Conservation (phyloP, 2,329 filamentous ascomycete genomes). For the Blastomyces gilchristii region DNA sequence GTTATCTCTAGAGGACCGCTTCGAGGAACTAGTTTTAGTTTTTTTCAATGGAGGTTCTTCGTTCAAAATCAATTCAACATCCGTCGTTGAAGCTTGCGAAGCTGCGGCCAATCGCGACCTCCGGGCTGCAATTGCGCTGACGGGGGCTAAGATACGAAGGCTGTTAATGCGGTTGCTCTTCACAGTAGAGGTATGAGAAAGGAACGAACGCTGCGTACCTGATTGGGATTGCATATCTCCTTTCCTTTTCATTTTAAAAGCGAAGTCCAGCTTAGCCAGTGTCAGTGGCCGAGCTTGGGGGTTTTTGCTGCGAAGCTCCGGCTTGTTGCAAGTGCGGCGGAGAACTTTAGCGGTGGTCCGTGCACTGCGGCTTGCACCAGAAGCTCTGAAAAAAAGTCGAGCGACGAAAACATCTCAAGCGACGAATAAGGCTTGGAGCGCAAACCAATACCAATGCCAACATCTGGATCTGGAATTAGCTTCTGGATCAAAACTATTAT, state of each 20-base stretch:
- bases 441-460: neutral
- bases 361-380: conserved; percentile 3
- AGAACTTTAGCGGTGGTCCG: conserved; percentile 7
- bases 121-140: conserved; percentile 36
- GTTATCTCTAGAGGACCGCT: conserved; percentile 11
- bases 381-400: conserved; percentile 6
- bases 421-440: neutral
- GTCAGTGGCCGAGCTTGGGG: neutral
- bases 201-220: conserved; percentile 3
- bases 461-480: neutral
- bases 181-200: neutral
- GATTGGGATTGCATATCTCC: conserved; percentile 9
- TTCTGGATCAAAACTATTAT: neutral
- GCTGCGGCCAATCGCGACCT: conserved; percentile 28
- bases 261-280: neutral
- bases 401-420: conserved; percentile 1
- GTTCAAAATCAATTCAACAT: conserved; percentile 15
- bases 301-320: neutral
- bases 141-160: conserved; percentile 10
- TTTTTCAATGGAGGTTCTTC: conserved; percentile 29
- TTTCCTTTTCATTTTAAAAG: conserved; percentile 13
- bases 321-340: neutral
- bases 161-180: neutral
- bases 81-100: conserved; percentile 20
- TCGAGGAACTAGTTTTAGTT: conserved; percentile 23